Evolutionary conservation across 148 eudicot species (phyloP), one percentile per base, ranked within the genome.

Genomic region (Vaccinium myrtillus): DNA sequence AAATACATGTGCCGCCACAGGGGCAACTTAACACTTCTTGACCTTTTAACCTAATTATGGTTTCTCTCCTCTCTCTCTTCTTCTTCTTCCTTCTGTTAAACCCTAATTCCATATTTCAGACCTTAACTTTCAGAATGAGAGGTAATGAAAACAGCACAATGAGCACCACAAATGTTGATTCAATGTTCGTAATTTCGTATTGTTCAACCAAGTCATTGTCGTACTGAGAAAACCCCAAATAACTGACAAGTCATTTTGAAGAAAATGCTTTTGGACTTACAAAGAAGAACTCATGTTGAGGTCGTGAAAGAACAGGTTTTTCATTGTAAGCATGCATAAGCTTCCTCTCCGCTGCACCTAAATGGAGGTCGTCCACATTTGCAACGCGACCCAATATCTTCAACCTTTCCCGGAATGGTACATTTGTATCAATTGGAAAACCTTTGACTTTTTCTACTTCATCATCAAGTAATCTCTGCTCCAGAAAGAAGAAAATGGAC

Each of bases 231-330:
- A 27, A 27, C 18, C 32, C 74, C 13, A 32, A 5, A 48, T 76
- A n/a, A 49, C 50, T 49, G 81, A 54, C 36, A 54, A 79, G 51
- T 79, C 27, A 80, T 6, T 21, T 21, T 80, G 30, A 59, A n/a
- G 23, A 25, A 49, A 16, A 14, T 23, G 30, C 15, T 48, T 69
- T 16, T 48, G 15, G 58, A 88, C 93, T 87, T 84, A 95, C 99
- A 86, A 77, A 73, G 88, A 90, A 95, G 87, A 97, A 97, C 32
- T 97, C 98, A 77, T 97, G 99, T 82, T 95, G 99, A 82, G 99
- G 99, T 69, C 99, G 99, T 81, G 99, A 95, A 70, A 97, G 94
- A 79, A 97, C 98, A 53, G 99, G 98, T 85, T 95, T 97, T 87
- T 95, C 99, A 83, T 97, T 97, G 85, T 97, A 97, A 63, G 98